These are phyloP conservation scores for Plectosphaerella cucumerina DNA, from an alignment of 2,329 filamentous ascomycete species.

Conservation along the genomic window DNA sequence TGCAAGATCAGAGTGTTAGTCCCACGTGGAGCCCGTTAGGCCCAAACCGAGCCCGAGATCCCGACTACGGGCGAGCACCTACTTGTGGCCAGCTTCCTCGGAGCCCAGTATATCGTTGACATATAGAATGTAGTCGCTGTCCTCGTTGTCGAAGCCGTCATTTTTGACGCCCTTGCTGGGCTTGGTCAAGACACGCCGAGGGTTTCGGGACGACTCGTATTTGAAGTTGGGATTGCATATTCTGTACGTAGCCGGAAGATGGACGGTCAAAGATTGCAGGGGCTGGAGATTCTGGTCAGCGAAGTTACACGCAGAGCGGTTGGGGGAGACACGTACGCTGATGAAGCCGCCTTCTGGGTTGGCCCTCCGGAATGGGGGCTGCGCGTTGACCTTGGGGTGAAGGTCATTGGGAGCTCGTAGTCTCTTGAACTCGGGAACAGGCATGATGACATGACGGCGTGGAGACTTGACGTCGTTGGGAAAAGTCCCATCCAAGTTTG, in stretches of 20 bases:
- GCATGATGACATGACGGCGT: slow-evolving; percentile 46
- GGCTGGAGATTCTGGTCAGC: slow-evolving; percentile 53
- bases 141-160: slow-evolving; percentile 97
- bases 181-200: slow-evolving; percentile 91
- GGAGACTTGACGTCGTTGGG: slow-evolving; percentile 54
- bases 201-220: slow-evolving; percentile 96
- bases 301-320: neutral
- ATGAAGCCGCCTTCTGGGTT: slow-evolving; percentile 98
- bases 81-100: slow-evolving; percentile 97
- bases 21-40: too few relatives aligned
- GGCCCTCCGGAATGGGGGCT: slow-evolving; percentile 87
- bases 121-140: slow-evolving; percentile 98
- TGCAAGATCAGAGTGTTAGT: slow-evolving; percentile 26
- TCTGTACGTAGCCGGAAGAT: slow-evolving; percentile 91
- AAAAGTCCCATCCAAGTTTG: slow-evolving; percentile 66
- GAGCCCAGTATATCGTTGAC: slow-evolving; percentile 98
- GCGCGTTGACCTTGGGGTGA: slow-evolving; percentile 75
- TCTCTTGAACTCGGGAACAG: slow-evolving; percentile 85
- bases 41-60: neutral
- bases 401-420: slow-evolving; percentile 70
- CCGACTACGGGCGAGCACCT: slow-evolving; percentile 24
- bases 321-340: slow-evolving; percentile 59
- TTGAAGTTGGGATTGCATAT: slow-evolving; percentile 99
- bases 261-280: slow-evolving; percentile 88
- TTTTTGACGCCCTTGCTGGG: slow-evolving; percentile 98